Evolutionary conservation across 257 asterid species (phyloP), one percentile per base, ranked within the genome.

Genomic region (Plantago elongata): DNA sequence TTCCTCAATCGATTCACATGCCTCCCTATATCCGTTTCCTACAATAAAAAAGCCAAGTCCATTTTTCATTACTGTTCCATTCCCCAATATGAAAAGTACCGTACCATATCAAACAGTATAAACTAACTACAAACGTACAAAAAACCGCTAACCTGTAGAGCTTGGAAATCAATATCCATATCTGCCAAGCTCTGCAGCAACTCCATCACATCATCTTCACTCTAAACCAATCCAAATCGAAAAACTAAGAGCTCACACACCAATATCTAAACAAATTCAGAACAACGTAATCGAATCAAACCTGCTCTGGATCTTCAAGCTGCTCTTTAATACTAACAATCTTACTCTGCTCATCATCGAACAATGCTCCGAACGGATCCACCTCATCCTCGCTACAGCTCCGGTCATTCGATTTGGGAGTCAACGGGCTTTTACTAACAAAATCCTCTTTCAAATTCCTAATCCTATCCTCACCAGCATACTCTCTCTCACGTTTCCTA

Each of bases 1-100:
- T 87, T 93, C 88, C 97, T 76, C 76, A 84, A 70, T 76, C 81
- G 81, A 68, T 84, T 93, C 79, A 93, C 99, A 72, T 82, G 76
- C 69, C 95, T 85, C 56, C 99, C 97, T 18, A 93, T 87, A 76
- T 93, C 96, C 30, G 96, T 87, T 40, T 84, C 96, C 99, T 89
- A 64, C 70, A 69, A 86, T n/a, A 47, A 61, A 62, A 4, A 54
- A n/a, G n/a, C n/a, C 37, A 37, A 74, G 40, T 46, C 37, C 37
- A 45, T 71, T 50, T 37, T 13, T 1, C 6, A 13, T 8, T 2
- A 7, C 22, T 1, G 12, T 11, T 58, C 27, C 38, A 27, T 58
- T 11, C 90, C 1, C 13, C 15, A 51, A 17, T 9, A 9, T 7
- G 18, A 27, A 3, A 52, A 22, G 14, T 10, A 3, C 0, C 3